Conservation (phyloP, 176 grass and related monocot genomes). For the Ensete ventricosum region DNA sequence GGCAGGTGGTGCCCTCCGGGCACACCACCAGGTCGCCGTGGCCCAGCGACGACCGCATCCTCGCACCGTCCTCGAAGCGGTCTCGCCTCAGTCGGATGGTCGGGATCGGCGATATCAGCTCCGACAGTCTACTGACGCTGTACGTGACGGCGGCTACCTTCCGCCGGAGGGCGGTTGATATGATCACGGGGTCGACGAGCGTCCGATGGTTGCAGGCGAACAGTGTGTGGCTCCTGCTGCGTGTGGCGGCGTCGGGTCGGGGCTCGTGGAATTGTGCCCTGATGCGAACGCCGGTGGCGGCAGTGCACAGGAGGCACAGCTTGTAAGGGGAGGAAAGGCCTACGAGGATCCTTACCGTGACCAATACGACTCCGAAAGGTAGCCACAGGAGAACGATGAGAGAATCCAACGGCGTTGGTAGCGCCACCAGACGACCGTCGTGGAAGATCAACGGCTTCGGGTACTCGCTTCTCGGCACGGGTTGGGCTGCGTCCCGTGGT, state of each 20-base stretch:
- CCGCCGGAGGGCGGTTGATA: slow-evolving; percentile 38
- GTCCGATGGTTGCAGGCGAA: slow-evolving; percentile 73
- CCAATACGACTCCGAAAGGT: slow-evolving; percentile 33
- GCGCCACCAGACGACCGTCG: slow-evolving; percentile 39
- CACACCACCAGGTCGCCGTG: background rate
- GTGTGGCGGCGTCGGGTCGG: background rate
- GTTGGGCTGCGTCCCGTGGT: slow-evolving; percentile 11
- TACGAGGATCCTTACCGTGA: slow-evolving; percentile 23
- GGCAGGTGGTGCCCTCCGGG: slow-evolving; percentile 12
- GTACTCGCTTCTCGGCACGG: slow-evolving; percentile 34
- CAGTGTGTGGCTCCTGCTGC: slow-evolving; percentile 21
- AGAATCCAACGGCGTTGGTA: slow-evolving; percentile 25
- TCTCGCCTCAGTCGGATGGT: background rate
- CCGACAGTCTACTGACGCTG: slow-evolving; percentile 46
- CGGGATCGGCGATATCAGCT: slow-evolving; percentile 37
- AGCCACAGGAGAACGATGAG: slow-evolving; percentile 31
- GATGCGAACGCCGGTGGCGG: slow-evolving; percentile 39
- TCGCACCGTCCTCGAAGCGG: background rate
- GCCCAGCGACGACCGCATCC: background rate
- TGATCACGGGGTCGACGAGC: slow-evolving; percentile 57
- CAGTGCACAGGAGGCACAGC: slow-evolving; percentile 9
- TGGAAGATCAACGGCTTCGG: slow-evolving; percentile 47
- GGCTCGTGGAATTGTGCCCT: background rate
- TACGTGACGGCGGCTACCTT: slow-evolving; percentile 51
- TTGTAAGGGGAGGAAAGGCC: slow-evolving; percentile 35